Evolutionary conservation across 2,329 filamentous ascomycete genomes (phyloP), one percentile per base, ranked within the genome.

Genomic region (Colletotrichum phormii): DNA sequence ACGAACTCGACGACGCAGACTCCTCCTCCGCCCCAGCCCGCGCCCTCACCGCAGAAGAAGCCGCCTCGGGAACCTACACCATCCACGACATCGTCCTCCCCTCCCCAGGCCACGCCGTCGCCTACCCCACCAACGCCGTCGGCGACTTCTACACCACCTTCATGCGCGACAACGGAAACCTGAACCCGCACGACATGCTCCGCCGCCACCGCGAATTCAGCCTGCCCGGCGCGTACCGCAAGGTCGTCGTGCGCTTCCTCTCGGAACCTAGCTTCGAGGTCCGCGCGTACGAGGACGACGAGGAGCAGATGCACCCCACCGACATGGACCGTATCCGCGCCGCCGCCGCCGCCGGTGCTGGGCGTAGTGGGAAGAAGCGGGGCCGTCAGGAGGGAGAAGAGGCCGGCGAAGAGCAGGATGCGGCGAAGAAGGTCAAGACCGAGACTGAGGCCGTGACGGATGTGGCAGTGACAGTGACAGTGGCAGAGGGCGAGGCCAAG

Each of bases 21-120:
- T 81, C 82, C 62, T 78, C 79, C 24, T 75, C 93, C 46, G 95
- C 95, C 1, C 91, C 93, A 42, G 95, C 95, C 1, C 91, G 95
- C 15, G 83, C 91, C 0, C 85, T 99, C 15, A 93, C 91, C 2
- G 90, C 90, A 5, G 91, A 92, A n/a, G 97, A 99, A 80, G 94
- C 91, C 3, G 87, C 88, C 31, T 94, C 91, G 75, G 95, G 94
- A 12, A 87, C 89, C 71, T 98, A 93, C 82, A 90, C 88, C 49
- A 93, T 99, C 77, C 95, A 94, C 79, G 97, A 99, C 79, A 80
- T 98, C 74, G 95, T 99, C 13, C 88, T 99, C 2, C 96, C 97
- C 3, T 92, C 93, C n/a, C 97, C 97, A 0, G 97, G 97, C 22
- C 98, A 92, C 84, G 95, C 98, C 77, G 90, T 98, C 51, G 82